Conservation (phyloP, 2,329 filamentous ascomycete genomes). For the Seiridium cupressi region DNA sequence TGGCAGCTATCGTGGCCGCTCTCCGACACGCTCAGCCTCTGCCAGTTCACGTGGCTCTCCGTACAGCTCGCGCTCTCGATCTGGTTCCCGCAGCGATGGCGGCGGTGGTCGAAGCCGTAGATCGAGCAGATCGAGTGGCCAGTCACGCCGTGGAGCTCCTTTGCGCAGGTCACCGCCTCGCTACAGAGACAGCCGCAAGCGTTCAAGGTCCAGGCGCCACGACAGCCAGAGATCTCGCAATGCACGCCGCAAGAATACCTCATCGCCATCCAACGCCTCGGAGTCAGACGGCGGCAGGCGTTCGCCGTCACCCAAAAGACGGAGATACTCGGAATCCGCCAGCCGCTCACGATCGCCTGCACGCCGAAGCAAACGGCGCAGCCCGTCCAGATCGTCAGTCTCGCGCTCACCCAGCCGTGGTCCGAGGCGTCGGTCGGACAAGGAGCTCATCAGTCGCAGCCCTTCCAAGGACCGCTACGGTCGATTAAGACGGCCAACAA, state of each 20-base stretch:
- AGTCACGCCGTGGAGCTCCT: slow-evolving; percentile 21
- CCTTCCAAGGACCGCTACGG: slow-evolving; percentile 31
- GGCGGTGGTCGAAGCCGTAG: slow-evolving; percentile 17
- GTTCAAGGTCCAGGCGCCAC: slow-evolving; percentile 26
- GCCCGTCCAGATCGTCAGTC: slow-evolving; percentile 37
- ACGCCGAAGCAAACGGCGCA: slow-evolving; percentile 37
- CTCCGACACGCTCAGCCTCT: slow-evolving; percentile 36
- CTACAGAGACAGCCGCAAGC: slow-evolving; percentile 21
- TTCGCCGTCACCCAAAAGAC: slow-evolving; percentile 47
- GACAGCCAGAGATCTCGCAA: slow-evolving; percentile 20
- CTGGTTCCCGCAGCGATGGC: slow-evolving; percentile 22
- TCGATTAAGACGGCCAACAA: slow-evolving; percentile 31
- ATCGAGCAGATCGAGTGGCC: slow-evolving; percentile 19
- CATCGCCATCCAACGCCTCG: slow-evolving; percentile 23
- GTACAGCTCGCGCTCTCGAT: slow-evolving; percentile 23
- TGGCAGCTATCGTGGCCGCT: slow-evolving; percentile 40
- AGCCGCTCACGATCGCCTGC: slow-evolving; percentile 42
- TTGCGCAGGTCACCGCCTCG: slow-evolving; percentile 24
- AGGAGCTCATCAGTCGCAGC: slow-evolving; percentile 33
- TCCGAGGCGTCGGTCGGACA: slow-evolving; percentile 29
- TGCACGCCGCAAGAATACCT: slow-evolving; percentile 23
- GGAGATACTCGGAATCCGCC: slow-evolving; percentile 46
- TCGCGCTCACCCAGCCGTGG: slow-evolving; percentile 37
- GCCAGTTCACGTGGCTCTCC: slow-evolving; percentile 31
- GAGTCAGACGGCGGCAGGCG: slow-evolving; percentile 24